A percentile compares a stretch with the other conserved stretches of the same genome.
Conservation (phyloP, 1,139 yeast genomes). For the Cylindricascospora bacillispora region DNA sequence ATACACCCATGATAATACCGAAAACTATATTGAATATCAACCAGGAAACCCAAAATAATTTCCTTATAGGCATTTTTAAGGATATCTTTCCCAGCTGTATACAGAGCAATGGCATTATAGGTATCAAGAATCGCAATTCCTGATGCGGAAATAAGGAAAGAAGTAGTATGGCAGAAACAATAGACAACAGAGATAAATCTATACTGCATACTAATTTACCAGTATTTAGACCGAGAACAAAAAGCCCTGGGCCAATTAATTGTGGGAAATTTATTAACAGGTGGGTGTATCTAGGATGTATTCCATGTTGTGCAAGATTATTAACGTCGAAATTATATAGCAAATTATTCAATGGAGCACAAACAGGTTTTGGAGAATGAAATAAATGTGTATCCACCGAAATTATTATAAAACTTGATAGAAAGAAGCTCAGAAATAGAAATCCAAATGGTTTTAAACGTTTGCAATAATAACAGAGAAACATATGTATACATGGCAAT, state of each 20-base stretch:
- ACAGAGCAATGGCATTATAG: slow-evolving; percentile 60
- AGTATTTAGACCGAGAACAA: slow-evolving; percentile 27
- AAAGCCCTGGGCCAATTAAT: slow-evolving; percentile 62
- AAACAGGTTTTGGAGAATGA: slow-evolving; percentile 26
- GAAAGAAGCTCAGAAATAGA: slow-evolving; percentile 25
- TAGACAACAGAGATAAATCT: slow-evolving; percentile 34
- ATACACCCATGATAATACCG: slow-evolving; percentile 58
- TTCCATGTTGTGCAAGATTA: slow-evolving; percentile 67
- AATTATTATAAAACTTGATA: slow-evolving; percentile 33
- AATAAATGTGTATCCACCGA: slow-evolving; percentile 40
- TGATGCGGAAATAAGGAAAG: slow-evolving; percentile 80
- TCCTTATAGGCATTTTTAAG: not conserved
- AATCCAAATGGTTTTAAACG: slow-evolving; percentile 19
- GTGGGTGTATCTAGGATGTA: slow-evolving; percentile 72
- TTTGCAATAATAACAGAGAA: slow-evolving; percentile 22
- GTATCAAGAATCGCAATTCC: slow-evolving; percentile 74
- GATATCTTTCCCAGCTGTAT: slow-evolving; percentile 19
- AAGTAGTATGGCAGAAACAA: slow-evolving; percentile 45
- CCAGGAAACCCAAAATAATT: slow-evolving; percentile 35
- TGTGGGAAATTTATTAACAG: slow-evolving; percentile 64
- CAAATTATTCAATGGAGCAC: slow-evolving; percentile 70
- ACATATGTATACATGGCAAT: slow-evolving; percentile 41
- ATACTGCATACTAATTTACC: no score
- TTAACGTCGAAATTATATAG: slow-evolving; percentile 47
- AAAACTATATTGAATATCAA: slow-evolving; percentile 47